Evolutionary conservation across 768 basidiomycete species (phyloP).

Genomic region (Gautieria morchelliformis): DNA sequence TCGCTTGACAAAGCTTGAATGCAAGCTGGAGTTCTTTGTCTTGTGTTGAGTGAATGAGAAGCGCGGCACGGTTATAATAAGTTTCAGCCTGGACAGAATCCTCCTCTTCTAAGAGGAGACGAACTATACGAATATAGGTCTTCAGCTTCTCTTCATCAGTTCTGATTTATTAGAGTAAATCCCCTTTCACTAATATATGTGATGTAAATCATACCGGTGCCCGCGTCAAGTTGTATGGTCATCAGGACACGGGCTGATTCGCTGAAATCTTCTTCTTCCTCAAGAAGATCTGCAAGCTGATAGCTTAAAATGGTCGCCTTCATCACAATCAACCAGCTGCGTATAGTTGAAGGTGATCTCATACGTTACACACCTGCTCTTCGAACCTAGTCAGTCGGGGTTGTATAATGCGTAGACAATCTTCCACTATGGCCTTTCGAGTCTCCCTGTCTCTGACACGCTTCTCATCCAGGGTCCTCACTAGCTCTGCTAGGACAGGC

Average conservation of each 20-base stretch:
- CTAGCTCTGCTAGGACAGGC: constrained; percentile 79
- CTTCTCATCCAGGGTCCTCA: constrained; percentile 53
- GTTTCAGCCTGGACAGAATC: constrained; percentile 97
- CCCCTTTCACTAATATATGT: not conserved
- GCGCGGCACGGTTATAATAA: constrained; percentile 92
- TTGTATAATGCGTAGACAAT: constrained; percentile 60
- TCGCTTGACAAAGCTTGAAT: constrained; percentile 90
- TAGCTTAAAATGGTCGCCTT: constrained; percentile 80
- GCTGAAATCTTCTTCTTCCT: constrained; percentile 87
- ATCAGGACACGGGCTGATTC: constrained; percentile 88
- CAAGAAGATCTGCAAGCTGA: constrained; percentile 85
- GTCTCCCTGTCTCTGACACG: constrained; percentile 43
- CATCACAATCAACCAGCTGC: not conserved
- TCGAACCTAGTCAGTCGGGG: constrained; percentile 86
- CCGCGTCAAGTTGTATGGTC: constrained; percentile 85
- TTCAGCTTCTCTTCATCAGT: constrained; percentile 77
- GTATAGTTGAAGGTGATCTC: not conserved
- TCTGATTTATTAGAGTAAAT: not conserved
- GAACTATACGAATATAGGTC: constrained; percentile 89
- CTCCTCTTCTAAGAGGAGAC: constrained; percentile 89
- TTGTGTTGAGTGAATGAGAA: constrained; percentile 70
- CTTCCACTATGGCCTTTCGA: constrained; percentile 66
- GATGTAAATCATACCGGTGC: constrained; percentile 48
- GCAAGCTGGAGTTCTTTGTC: constrained; percentile 74
- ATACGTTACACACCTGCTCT: constrained; percentile 68